Percentiles rank a stretch among this genome's conserved stretches.
These are phyloP conservation scores for Sinapis alba DNA, from an alignment of 441 rosid genomes.

Conservation along the genomic window DNA sequence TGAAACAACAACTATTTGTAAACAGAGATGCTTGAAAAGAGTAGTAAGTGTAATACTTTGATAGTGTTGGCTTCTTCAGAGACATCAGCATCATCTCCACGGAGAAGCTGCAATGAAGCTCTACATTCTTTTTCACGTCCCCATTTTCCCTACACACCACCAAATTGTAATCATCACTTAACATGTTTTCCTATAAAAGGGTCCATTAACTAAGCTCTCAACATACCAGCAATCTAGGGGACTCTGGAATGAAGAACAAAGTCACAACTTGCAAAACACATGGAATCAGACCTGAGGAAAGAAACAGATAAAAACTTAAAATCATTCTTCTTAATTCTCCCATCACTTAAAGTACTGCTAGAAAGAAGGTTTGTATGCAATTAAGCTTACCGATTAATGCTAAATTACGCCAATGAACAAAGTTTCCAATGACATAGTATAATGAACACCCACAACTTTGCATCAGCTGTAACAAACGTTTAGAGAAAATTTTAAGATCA, in stretches of 20 bases:
- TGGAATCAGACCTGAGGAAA: slow-evolving; percentile 40
- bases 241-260: slow-evolving; percentile 57
- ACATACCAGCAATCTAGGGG: slow-evolving; percentile 52
- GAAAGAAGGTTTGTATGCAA: background rate
- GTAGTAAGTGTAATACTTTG: slow-evolving; percentile 40
- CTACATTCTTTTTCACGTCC: slow-evolving; percentile 56
- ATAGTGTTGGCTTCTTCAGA: slow-evolving; percentile 62
- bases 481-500: background rate
- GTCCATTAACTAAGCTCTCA: background rate
- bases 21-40: slow-evolving; percentile 4
- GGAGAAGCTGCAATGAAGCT: slow-evolving; percentile 48
- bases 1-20: background rate
- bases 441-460: slow-evolving; percentile 50
- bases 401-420: slow-evolving; percentile 60
- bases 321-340: background rate
- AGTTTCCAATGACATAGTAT: slow-evolving; percentile 52
- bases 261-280: slow-evolving; percentile 44
- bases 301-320: background rate
- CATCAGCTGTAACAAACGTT: slow-evolving; percentile 52
- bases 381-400: slow-evolving; percentile 43
- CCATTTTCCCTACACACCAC: slow-evolving; percentile 48
- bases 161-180: slow-evolving; percentile 8
- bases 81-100: slow-evolving; percentile 54
- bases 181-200: background rate
- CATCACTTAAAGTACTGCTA: background rate